Conservation (phyloP, 2,329 filamentous ascomycete genomes). For the Fusarium illudens region DNA sequence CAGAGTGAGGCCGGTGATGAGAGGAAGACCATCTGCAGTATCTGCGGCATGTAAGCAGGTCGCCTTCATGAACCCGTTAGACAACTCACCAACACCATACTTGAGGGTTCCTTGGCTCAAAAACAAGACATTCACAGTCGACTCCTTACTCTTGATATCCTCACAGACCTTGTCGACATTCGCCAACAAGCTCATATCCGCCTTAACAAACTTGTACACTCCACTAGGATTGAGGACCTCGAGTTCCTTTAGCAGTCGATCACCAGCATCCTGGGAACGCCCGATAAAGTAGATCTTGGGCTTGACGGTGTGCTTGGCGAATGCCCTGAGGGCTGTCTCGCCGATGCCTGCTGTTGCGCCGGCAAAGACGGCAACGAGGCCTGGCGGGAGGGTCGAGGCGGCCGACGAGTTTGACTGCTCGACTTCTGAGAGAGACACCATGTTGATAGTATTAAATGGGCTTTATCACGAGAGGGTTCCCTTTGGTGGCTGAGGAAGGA, state of each 20-base stretch:
- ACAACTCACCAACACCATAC: conserved; percentile 30
- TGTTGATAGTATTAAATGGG: neutral
- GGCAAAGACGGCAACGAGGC: conserved; percentile 58
- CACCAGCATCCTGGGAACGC: conserved; percentile 50
- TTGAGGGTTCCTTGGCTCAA: conserved; percentile 51
- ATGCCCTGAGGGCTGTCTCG: conserved; percentile 55
- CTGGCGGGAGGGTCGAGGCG: conserved; percentile 9
- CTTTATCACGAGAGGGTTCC: neutral
- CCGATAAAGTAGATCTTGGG: conserved; percentile 63
- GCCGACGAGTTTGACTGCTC: conserved; percentile 21
- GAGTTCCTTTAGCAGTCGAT: conserved; percentile 53
- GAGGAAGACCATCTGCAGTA: conserved; percentile 65
- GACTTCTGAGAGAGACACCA: conserved; percentile 28
- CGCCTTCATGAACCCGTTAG: neutral
- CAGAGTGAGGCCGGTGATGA: conserved; percentile 59
- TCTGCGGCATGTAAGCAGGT: conserved; percentile 49
- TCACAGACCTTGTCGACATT: conserved; percentile 60
- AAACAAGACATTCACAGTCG: conserved; percentile 57
- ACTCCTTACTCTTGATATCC: conserved; percentile 55
- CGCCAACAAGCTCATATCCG: conserved; percentile 59
- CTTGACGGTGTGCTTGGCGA: conserved; percentile 50
- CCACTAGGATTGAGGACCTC: conserved; percentile 53
- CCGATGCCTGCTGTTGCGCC: conserved; percentile 66
- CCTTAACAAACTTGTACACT: conserved; percentile 57
- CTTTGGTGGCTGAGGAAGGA: neutral